Conservation (phyloP, 495 filamentous ascomycete species). For the Penicillium silybi region DNA sequence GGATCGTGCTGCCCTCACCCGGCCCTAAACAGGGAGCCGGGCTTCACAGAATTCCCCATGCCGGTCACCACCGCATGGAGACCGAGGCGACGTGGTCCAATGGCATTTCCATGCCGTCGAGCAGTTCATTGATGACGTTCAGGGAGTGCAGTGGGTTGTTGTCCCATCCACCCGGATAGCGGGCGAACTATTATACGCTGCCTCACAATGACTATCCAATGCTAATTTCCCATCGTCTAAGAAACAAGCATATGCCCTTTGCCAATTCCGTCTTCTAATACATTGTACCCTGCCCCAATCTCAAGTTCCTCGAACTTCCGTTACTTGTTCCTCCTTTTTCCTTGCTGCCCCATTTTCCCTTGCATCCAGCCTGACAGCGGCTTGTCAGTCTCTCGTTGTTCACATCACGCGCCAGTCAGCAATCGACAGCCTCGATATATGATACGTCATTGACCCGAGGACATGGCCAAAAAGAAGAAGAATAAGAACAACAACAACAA, state of each 20-base stretch:
- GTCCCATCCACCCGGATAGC: constrained; percentile 29
- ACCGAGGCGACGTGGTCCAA: constrained; percentile 43
- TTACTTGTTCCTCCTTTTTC: constrained; percentile 21
- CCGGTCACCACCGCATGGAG: constrained; percentile 19
- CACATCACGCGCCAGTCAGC: constrained; percentile 23
- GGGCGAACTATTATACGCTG: constrained; percentile 41
- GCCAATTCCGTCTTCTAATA: constrained; percentile 30
- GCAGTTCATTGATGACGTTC: constrained; percentile 39
- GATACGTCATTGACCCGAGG: constrained; percentile 33
- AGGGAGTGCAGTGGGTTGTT: constrained; percentile 24
- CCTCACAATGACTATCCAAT: constrained; percentile 35
- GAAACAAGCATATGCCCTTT: constrained; percentile 30
- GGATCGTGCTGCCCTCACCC: constrained; percentile 24
- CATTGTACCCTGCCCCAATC: constrained; percentile 27
- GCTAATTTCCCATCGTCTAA: constrained; percentile 16
- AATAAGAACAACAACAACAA: constrained; percentile 37
- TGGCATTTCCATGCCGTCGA: constrained; percentile 28
- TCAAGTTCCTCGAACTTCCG: constrained; percentile 24
- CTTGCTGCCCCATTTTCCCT: constrained; percentile 18
- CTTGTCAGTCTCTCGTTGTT: constrained; percentile 32
- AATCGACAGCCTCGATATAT: constrained; percentile 24
- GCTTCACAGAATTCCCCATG: constrained; percentile 20
- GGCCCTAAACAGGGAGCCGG: constrained; percentile 36
- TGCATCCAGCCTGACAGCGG: constrained; percentile 27
- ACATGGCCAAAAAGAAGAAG: constrained; percentile 34